Evolutionary conservation across 805 yeast genomes (phyloP).

Genomic region (Suhomyces sp.): DNA sequence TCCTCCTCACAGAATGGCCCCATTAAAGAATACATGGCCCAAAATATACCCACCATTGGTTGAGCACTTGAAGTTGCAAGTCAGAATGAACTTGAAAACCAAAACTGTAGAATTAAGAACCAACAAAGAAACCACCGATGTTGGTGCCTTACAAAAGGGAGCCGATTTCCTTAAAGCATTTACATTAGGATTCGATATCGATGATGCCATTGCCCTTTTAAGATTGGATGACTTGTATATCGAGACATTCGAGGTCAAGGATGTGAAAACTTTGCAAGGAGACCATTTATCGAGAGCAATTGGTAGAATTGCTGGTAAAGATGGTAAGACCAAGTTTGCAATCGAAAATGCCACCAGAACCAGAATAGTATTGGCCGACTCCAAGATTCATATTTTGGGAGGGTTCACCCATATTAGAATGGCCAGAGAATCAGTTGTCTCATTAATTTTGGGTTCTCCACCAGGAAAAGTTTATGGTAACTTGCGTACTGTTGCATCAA

Average conservation of each 20-base stretch:
- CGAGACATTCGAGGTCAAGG: constrained; percentile 95
- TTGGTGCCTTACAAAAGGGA: constrained; percentile 95
- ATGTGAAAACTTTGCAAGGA: constrained; percentile 91
- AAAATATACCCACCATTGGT: constrained; percentile 95
- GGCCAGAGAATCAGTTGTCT: constrained; percentile 97
- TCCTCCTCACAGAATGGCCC: constrained; percentile 97
- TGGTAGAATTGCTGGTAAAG: constrained; percentile 99
- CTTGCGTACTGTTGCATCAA: constrained; percentile 91
- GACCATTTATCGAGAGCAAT: constrained; percentile 98
- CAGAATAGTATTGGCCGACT: constrained; percentile 94
- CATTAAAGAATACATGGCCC: constrained; percentile 85
- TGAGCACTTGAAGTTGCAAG: constrained; percentile 91
- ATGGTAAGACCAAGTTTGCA: constrained; percentile 97
- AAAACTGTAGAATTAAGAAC: constrained; percentile 87
- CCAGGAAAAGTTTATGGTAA: constrained; percentile 99
- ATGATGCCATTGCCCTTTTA: constrained; percentile 91
- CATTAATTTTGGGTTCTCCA: constrained; percentile 93
- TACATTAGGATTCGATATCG: constrained; percentile 93
- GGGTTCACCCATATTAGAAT: constrained; percentile 96
- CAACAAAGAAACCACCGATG: constrained; percentile 76
- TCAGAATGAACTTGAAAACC: constrained; percentile 89
- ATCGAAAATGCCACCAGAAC: constrained; percentile 98
- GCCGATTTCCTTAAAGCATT: constrained; percentile 96
- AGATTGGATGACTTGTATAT: constrained; percentile 94
- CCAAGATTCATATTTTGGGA: constrained; percentile 93